Evolutionary conservation across 192 early-diverging fungal genomes (phyloP).

Genomic region (Backusella macrospora): DNA sequence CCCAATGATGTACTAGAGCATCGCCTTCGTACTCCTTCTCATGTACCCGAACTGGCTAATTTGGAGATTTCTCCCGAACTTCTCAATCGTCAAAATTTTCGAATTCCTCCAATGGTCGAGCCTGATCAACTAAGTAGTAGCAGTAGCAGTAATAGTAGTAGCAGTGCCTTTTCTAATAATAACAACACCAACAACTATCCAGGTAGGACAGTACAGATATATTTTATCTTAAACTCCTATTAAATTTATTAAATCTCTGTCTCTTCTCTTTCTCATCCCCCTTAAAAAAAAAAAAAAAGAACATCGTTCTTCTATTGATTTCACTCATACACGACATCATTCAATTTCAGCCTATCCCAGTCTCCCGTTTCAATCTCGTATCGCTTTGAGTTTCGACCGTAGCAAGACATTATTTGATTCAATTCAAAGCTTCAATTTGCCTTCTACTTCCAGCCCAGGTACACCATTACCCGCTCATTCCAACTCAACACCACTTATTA

Average conservation of each 20-base stretch:
- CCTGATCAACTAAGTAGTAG: neutral
- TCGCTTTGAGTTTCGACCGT: slow-evolving; percentile 5
- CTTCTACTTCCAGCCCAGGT: neutral
- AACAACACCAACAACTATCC: neutral
- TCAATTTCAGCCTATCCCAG: slow-evolving; percentile 1
- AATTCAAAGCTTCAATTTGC: neutral
- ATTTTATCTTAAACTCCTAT: neutral
- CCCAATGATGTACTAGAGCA: slow-evolving; percentile 60
- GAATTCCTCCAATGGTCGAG: slow-evolving; percentile 42
- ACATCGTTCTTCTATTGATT: neutral
- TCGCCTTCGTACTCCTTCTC: slow-evolving; percentile 53
- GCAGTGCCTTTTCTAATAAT: neutral
- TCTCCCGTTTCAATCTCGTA: neutral
- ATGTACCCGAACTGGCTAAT: slow-evolving; percentile 45
- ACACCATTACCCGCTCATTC: neutral
- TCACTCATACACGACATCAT: slow-evolving; percentile 1
- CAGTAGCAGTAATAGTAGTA: neutral
- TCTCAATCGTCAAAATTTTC: slow-evolving; percentile 55
- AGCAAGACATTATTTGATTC: neutral
- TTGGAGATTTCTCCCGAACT: slow-evolving; percentile 60
- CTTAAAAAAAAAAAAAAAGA: neutral
- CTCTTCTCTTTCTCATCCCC: too few species aligned
- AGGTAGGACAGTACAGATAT: neutral
- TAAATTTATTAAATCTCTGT: neutral
- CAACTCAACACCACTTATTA: neutral